phyloP scores from a whole-genome alignment of 2,329 filamentous ascomycete genomes.

The Ophiostoma novo-ulmi region DNA sequence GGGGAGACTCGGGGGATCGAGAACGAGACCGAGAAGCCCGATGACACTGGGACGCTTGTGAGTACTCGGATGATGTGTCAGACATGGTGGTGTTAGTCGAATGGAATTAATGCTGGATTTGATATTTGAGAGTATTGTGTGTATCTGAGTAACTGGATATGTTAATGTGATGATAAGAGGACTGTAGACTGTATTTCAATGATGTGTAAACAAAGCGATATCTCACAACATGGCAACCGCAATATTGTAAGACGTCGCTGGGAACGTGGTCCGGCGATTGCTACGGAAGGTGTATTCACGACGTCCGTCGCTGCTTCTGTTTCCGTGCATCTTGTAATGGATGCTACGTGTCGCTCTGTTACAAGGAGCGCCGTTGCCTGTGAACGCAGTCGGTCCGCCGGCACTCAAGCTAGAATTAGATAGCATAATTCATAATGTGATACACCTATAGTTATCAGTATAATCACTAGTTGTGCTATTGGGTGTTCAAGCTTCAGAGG shows the following conservation, averaged over 20 bases:
- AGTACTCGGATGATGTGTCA: no score
- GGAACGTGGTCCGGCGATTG: not conserved
- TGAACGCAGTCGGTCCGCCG: no score
- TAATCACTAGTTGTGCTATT: no score
- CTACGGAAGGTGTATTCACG: not conserved
- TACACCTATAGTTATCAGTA: no score
- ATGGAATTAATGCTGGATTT: no score
- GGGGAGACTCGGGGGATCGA: no score
- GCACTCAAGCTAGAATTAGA: no score
- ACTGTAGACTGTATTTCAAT: not conserved
- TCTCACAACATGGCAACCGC: not conserved
- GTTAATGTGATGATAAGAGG: not conserved
- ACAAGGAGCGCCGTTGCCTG: not conserved
- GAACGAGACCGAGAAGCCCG: no score
- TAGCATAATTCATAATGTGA: no score
- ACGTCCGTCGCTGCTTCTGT: not conserved
- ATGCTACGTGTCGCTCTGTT: not conserved
- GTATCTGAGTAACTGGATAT: not conserved
- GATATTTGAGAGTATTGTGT: no score
- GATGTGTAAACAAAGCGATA: not conserved
- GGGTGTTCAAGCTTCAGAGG: not conserved
- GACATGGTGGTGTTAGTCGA: no score
- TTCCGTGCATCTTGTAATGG: not conserved
- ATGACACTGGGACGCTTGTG: no score
- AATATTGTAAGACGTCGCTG: not conserved